Percentiles rank a stretch among this genome's conserved stretches.
These are phyloP conservation scores for Handroanthus guayacan DNA, from an alignment of 257 asterid genomes.

Conservation along the genomic window DNA sequence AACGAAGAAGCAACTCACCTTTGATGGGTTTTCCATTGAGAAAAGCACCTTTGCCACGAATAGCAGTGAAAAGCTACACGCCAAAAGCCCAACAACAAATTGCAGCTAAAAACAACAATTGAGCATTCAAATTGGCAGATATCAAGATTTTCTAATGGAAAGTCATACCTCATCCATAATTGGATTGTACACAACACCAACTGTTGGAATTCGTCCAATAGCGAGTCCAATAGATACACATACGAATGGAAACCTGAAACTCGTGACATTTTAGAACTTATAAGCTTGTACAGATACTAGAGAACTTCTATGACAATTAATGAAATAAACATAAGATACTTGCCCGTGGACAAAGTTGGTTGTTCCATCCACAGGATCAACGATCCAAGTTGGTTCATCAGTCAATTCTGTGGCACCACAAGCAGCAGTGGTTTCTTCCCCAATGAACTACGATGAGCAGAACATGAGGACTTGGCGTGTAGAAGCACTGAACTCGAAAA, in stretches of 20 bases:
- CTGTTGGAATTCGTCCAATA: conserved; percentile 63
- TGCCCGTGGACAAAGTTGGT: conserved; percentile 89
- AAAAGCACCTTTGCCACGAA: conserved; percentile 74
- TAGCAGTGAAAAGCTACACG: conserved; percentile 74
- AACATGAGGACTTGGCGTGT: not conserved
- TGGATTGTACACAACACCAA: conserved; percentile 89
- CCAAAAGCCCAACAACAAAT: conserved; percentile 13
- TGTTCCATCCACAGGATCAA: conserved; percentile 90
- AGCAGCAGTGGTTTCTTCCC: conserved; percentile 89
- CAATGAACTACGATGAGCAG: conserved; percentile 57
- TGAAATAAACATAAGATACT: conserved; percentile 23
- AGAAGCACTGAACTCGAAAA: not conserved
- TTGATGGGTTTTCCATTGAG: conserved; percentile 73
- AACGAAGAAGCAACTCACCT: conserved; percentile 45
- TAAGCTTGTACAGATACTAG: conserved; percentile 4
- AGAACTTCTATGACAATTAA: not conserved
- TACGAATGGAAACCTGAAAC: conserved; percentile 75
- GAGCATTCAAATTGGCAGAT: not conserved
- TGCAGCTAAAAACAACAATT: not conserved
- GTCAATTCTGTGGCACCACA: conserved; percentile 65
- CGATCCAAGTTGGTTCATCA: conserved; percentile 88
- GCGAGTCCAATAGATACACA: conserved; percentile 90
- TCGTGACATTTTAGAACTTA: conserved; percentile 27
- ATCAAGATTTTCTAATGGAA: not conserved
- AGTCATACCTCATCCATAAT: conserved; percentile 69